Evolutionary conservation across 2,329 filamentous ascomycete genomes (phyloP), one percentile per base, ranked within the genome.

Genomic region (Xylaria sp.): DNA sequence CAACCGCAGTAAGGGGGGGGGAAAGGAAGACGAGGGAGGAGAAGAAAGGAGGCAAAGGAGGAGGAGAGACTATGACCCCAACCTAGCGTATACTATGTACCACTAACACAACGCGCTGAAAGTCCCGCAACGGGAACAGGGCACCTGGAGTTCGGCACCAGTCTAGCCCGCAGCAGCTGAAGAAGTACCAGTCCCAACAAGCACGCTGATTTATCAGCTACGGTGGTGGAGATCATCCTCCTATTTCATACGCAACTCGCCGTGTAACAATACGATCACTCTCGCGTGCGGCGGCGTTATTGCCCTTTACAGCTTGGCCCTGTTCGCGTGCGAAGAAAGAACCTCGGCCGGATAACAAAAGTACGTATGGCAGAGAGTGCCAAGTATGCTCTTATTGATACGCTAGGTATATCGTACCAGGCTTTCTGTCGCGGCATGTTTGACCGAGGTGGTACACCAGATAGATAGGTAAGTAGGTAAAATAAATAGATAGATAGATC

Each of bases 271-370:
- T 59, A 59, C 54, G 41, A 20, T 36, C 41, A 39, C 58, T 56
- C 51, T 49, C 64, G 64, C 64, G 20, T 62, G 57, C 58, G 64
- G 36, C 67, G 67, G 63, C 63, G 28, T 62, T 69, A 62, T 63
- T 69, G 61, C 63, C 51, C 54, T 66, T 54, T 62, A 60, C 58
- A 66, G 63, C 39, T 20, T 25, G 62, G 15, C 57, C 56, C 46
- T 62, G 36, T 46, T n/a, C 25, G 23, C 7, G 13, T 39, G 25
- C 25, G 43, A 59, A 33, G n/a, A 5, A 20, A 49, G 43, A 48
- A 33, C 52, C 52, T 64, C 49, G 66, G 66, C 66, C 25, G 23
- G 41, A 33, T 18, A 33, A 48, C 15, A 33, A 36, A 54, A 60
- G 56, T 33, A 60, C 56, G 54, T 54, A 51, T 58, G 9, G n/a